Percentiles rank a stretch among this genome's conserved stretches.
These are phyloP conservation scores for Boletus pseudopeckii DNA, from an alignment of 768 basidiomycete species.

Conservation along the genomic window DNA sequence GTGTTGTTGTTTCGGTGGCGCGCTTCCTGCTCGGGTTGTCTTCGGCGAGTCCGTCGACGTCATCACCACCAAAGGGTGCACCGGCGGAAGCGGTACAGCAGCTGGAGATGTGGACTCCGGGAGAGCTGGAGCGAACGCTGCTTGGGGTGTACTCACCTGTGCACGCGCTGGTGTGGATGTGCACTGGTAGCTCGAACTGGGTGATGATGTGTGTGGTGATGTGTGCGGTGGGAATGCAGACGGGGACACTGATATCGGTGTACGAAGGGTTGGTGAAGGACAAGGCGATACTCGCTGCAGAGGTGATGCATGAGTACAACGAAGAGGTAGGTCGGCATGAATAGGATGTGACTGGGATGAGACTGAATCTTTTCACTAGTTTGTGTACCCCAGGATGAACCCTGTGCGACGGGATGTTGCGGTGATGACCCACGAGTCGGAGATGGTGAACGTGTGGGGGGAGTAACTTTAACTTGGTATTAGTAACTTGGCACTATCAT, in stretches of 20 bases:
- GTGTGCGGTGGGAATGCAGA: conserved; percentile 64
- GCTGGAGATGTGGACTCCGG: conserved; percentile 75
- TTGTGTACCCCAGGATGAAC: conserved; percentile 79
- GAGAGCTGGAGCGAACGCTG: conserved; percentile 63
- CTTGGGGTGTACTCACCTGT: conserved; percentile 78
- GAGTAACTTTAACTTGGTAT: no score
- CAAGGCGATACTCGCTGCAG: conserved; percentile 67
- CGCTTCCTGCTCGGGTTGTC: conserved; percentile 66
- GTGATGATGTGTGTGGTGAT: conserved; percentile 67
- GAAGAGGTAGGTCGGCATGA: conserved; percentile 50
- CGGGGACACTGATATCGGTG: conserved; percentile 33
- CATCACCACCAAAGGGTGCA: conserved; percentile 32
- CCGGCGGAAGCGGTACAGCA: conserved; percentile 63
- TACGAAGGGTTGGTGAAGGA: conserved; percentile 73
- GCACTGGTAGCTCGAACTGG: conserved; percentile 71
- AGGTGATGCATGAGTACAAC: conserved; percentile 84
- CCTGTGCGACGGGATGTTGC: conserved; percentile 74
- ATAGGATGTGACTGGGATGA: neutral
- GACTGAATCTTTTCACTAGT: conserved; percentile 42
- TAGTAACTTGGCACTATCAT: no score
- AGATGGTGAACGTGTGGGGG: conserved; percentile 40
- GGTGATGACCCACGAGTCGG: conserved; percentile 83
- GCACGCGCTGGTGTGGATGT: conserved; percentile 72
- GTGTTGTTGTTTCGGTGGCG: conserved; percentile 52
- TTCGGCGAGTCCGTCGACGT: conserved; percentile 37